Conservation (phyloP, 768 basidiomycete genomes). For the Trametes cinnabarina region DNA sequence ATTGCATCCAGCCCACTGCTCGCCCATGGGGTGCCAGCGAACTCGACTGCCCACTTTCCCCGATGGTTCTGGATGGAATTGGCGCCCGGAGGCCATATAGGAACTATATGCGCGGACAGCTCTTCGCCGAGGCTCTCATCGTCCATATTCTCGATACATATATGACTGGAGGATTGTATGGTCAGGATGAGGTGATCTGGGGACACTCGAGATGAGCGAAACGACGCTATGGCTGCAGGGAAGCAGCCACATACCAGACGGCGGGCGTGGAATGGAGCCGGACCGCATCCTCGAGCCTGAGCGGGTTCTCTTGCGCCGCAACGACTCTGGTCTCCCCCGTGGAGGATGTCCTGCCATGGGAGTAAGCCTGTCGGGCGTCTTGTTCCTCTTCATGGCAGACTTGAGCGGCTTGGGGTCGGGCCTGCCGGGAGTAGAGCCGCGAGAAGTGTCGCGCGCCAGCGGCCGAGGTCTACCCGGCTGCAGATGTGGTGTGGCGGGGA, state of each 20-base stretch:
- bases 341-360: conserved; percentile 15
- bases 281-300: conserved; percentile 29
- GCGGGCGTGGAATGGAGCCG: conserved; percentile 30
- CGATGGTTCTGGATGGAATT: conserved; percentile 41
- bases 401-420: conserved; percentile 37
- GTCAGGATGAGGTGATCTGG: conserved; percentile 73
- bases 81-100: conserved; percentile 68
- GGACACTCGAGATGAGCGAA: neutral
- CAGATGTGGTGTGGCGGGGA: conserved; percentile 13
- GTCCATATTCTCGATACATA: conserved; percentile 45
- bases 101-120: conserved; percentile 53
- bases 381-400: conserved; percentile 56
- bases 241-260: conserved; percentile 24
- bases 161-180: conserved; percentile 62
- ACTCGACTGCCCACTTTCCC: conserved; percentile 60
- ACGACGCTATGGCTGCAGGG: neutral
- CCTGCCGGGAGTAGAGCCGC: conserved; percentile 12
- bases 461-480: conserved; percentile 15
- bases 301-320: conserved; percentile 12
- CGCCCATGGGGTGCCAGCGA: conserved; percentile 68
- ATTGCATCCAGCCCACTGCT: conserved; percentile 51
- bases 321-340: conserved; percentile 12
- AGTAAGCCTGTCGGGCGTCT: conserved; percentile 23
- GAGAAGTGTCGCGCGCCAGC: conserved; percentile 13
- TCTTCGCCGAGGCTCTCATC: conserved; percentile 59